Evolutionary conservation across 768 basidiomycete species (phyloP).

Genomic region (Sporobolomyces pararoseus): DNA sequence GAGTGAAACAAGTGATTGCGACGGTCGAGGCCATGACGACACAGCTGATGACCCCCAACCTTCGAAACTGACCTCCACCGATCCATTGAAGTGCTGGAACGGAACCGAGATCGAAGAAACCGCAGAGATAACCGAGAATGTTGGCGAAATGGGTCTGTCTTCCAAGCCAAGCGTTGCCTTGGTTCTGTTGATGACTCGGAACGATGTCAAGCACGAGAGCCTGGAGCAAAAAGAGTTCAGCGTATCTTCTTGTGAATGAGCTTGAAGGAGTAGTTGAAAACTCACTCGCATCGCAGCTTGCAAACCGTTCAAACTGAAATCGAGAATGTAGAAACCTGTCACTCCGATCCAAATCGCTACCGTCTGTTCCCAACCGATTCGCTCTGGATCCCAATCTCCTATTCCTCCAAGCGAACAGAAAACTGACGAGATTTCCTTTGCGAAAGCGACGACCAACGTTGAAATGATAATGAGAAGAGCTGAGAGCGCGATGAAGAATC

Average conservation of each 20-base stretch:
- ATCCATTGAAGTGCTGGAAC: constrained; percentile 67
- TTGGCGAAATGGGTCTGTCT: constrained; percentile 96
- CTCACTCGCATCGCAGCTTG: constrained; percentile 49
- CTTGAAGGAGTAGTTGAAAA: not conserved
- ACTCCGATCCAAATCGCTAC: constrained; percentile 81
- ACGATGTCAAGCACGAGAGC: constrained; percentile 81
- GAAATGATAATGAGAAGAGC: constrained; percentile 74
- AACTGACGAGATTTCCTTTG: constrained; percentile 64
- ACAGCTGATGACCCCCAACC: constrained; percentile 84
- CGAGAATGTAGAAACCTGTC: constrained; percentile 83
- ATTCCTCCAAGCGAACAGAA: constrained; percentile 69
- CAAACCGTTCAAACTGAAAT: constrained; percentile 94
- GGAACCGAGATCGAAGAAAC: constrained; percentile 80
- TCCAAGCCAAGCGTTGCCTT: constrained; percentile 97
- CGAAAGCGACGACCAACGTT: constrained; percentile 78
- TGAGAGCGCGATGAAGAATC: constrained; percentile 89
- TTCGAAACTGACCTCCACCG: constrained; percentile 90
- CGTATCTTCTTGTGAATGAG: too few relatives aligned
- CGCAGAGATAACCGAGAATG: constrained; percentile 86
- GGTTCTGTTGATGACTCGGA: constrained; percentile 79
- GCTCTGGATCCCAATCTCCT: constrained; percentile 81
- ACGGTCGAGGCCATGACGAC: constrained; percentile 74
- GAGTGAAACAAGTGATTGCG: constrained; percentile 78
- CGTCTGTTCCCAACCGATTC: constrained; percentile 56
- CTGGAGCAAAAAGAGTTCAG: too few relatives aligned